Evolutionary conservation across 768 basidiomycete species (phyloP).

Genomic region (Termitomyces heimii): DNA sequence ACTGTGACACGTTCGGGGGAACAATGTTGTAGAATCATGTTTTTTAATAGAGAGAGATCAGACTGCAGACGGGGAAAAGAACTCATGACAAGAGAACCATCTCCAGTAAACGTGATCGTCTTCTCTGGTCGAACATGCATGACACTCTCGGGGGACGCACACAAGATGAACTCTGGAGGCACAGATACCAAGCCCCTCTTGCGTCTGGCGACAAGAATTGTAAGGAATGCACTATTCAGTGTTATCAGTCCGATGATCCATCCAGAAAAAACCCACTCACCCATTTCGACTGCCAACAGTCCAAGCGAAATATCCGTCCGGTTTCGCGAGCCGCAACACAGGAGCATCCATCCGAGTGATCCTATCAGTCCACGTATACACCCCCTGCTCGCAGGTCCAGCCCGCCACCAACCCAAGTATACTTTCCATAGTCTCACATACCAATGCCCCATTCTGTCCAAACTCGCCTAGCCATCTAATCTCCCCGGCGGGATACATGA

Average conservation of each 20-base stretch:
- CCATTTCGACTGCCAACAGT: constrained; percentile 13
- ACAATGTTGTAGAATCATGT: constrained; percentile 9
- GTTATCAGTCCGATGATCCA: constrained; percentile 3
- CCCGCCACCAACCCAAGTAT: constrained; percentile 16
- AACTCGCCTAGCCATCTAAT: constrained; percentile 41
- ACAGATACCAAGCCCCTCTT: constrained; percentile 11
- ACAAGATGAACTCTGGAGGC: constrained; percentile 23
- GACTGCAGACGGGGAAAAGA: constrained; percentile 11
- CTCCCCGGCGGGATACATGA: constrained; percentile 36
- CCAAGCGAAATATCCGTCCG: constrained; percentile 19
- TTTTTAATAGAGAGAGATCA: constrained; percentile 11
- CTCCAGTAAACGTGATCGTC: constrained; percentile 20
- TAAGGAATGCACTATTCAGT: constrained; percentile 17
- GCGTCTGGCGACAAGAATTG: constrained; percentile 26
- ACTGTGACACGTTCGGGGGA: constrained; percentile 2
- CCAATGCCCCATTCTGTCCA: constrained; percentile 35
- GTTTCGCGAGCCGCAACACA: constrained; percentile 15
- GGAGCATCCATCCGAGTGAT: not conserved
- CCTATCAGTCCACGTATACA: constrained; percentile 1
- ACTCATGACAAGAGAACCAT: constrained; percentile 20
- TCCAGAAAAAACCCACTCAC: constrained; percentile 9
- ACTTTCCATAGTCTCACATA: constrained; percentile 21
- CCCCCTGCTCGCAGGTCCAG: constrained; percentile 12
- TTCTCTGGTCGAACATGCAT: constrained; percentile 21
- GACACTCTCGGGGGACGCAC: constrained; percentile 20